Percentiles rank a stretch among this genome's conserved stretches.
These are phyloP conservation scores for Pyrrhoderma noxium DNA, from an alignment of 1,284 basidiomycete genomes.

Conservation along the genomic window DNA sequence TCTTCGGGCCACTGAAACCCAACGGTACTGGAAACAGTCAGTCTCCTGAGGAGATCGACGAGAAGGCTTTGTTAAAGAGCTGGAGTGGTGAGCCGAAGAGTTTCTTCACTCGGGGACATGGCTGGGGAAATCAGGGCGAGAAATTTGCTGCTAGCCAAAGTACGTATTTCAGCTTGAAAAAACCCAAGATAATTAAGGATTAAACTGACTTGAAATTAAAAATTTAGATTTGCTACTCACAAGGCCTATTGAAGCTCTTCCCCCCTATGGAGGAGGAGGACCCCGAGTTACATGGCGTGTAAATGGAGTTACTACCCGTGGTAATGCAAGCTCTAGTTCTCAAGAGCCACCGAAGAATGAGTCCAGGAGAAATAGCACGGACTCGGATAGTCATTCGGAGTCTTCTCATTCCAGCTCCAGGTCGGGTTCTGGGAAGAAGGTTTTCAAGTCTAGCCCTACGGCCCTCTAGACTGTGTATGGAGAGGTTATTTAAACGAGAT, in stretches of 20 bases:
- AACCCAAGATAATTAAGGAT: neutral
- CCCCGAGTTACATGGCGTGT: conserved; percentile 7
- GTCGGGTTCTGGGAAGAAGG: conserved; percentile 11
- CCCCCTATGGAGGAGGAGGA: conserved; percentile 38
- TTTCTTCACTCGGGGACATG: conserved; percentile 5
- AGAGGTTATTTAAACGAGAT: too few species aligned
- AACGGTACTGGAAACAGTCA: neutral
- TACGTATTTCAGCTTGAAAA: conserved; percentile 24
- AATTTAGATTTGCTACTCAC: conserved; percentile 39
- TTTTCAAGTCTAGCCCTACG: neutral
- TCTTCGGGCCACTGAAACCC: conserved; percentile 21
- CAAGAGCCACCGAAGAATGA: neutral
- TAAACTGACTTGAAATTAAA: neutral
- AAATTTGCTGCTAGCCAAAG: conserved; percentile 39
- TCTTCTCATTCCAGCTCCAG: conserved; percentile 2
- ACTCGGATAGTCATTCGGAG: neutral
- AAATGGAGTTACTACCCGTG: too few species aligned
- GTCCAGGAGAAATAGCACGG: neutral
- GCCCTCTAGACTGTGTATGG: neutral
- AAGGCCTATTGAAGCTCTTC: conserved; percentile 51
- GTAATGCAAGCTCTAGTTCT: conserved; percentile 3
- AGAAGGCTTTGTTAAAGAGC: conserved; percentile 3
- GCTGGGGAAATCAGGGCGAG: conserved; percentile 13
- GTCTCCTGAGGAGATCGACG: neutral
- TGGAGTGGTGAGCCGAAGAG: neutral